phyloP scores from a whole-genome alignment of 179 eudicot species.

The Silene coronaria region DNA sequence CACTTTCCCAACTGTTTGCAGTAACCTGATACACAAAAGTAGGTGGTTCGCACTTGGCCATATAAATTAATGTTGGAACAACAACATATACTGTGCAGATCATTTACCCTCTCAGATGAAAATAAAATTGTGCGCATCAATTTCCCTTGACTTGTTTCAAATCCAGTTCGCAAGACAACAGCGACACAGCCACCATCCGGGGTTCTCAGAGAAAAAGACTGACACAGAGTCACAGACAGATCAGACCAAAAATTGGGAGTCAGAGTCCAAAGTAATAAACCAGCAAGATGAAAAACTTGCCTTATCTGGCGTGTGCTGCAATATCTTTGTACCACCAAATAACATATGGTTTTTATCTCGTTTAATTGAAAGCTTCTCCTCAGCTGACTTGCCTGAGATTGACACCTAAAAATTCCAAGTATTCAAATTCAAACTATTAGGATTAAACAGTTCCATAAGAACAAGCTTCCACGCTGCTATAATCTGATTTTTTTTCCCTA shows the following conservation, averaged over 20 bases:
- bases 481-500: neutral
- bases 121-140: conserved; percentile 95
- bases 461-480: neutral
- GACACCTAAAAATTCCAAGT: conserved; percentile 51
- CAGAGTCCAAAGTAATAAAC: neutral
- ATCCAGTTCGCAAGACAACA: conserved; percentile 92
- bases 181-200: conserved; percentile 99
- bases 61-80: neutral
- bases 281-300: conserved; percentile 28
- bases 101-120: conserved; percentile 92
- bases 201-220: conserved; percentile 68
- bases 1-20: conserved; percentile 99
- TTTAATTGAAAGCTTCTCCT: conserved; percentile 62
- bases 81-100: conserved; percentile 5
- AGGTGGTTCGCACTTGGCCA: conserved; percentile 9
- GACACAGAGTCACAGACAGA: conserved; percentile 16
- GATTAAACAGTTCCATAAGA: neutral
- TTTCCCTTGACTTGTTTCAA: conserved; percentile 98
- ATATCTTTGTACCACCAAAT: conserved; percentile 96
- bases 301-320: conserved; percentile 96
- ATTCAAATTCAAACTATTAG: conserved; percentile 4
- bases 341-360: conserved; percentile 79
- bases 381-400: conserved; percentile 50
- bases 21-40: conserved; percentile 55
- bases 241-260: neutral